These are phyloP conservation scores for Phytophthora sansomeana DNA, from an alignment of 352 stramenopile species.

Conservation along the genomic window DNA sequence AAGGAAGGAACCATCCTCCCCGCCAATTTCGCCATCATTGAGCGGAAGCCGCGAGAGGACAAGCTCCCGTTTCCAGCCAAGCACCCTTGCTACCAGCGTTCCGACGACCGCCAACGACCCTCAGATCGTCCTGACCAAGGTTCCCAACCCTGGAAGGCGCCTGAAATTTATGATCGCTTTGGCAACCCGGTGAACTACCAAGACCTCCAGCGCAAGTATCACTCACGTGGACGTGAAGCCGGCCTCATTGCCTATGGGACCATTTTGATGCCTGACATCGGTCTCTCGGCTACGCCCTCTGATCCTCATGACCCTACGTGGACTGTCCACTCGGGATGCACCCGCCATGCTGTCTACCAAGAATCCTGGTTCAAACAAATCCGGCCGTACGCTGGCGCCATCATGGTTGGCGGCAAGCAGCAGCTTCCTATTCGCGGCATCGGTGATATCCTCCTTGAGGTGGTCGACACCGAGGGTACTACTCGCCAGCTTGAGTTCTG, in stretches of 20 bases:
- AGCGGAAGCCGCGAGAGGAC: background rate
- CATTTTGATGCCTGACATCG: background rate
- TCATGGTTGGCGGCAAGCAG: constrained; percentile 23
- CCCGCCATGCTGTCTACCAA: background rate
- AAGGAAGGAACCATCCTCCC: too few species aligned
- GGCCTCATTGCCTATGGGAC: constrained; percentile 13
- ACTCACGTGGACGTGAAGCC: background rate
- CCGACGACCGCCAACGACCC: background rate
- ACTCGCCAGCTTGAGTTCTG: background rate
- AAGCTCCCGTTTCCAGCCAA: background rate
- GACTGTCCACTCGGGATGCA: too few species aligned
- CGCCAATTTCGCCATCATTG: constrained; percentile 20
- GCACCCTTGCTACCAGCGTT: background rate
- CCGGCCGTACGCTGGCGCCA: background rate
- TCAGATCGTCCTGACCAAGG: too few species aligned
- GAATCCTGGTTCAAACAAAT: constrained; percentile 22
- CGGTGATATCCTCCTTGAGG: constrained; percentile 1
- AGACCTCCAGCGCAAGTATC: constrained; percentile 1
- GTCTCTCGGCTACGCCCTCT: background rate
- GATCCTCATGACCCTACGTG: constrained; percentile 7
- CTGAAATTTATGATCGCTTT: constrained; percentile 9
- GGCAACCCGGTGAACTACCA: constrained; percentile 4
- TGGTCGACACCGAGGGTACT: background rate
- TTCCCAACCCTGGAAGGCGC: too few species aligned
- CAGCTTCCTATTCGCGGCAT: constrained; percentile 15